Evolutionary conservation across 106 monocot genomes (phyloP).

Genomic region (Acanthochlamys bracteata): DNA sequence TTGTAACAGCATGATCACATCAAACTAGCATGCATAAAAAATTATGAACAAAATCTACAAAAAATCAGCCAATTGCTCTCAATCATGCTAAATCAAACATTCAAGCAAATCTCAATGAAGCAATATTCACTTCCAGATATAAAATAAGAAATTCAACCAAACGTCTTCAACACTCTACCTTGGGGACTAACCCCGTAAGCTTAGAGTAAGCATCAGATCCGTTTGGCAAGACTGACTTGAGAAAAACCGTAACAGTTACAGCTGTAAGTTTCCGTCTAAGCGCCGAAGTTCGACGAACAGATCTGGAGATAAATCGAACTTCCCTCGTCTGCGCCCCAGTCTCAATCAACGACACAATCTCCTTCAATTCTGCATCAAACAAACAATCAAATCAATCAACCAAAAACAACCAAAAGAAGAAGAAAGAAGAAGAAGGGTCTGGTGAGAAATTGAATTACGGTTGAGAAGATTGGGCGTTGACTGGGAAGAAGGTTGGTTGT

Average conservation of each 20-base stretch:
- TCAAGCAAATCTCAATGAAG: not conserved
- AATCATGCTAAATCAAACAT: not conserved
- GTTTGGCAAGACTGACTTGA: constrained; percentile 31
- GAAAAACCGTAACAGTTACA: constrained; percentile 32
- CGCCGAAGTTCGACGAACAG: constrained; percentile 79
- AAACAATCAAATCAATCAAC: not conserved
- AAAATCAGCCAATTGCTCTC: no score
- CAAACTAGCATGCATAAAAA: no score
- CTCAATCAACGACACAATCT: constrained; percentile 74
- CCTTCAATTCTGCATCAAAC: constrained; percentile 66
- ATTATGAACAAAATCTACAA: not conserved
- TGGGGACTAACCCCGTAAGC: constrained; percentile 62
- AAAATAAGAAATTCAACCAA: not conserved
- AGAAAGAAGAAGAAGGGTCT: not conserved
- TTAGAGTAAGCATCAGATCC: constrained; percentile 64
- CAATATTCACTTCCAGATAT: not conserved
- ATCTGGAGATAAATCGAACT: constrained; percentile 72
- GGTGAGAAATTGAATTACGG: not conserved
- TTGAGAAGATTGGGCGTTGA: no score
- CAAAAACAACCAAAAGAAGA: not conserved
- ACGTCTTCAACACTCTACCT: constrained; percentile 22
- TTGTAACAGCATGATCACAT: no score
- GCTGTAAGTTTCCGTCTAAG: constrained; percentile 59
- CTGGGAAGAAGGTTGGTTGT: no score
- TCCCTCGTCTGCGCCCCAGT: constrained; percentile 75